Evolutionary conservation across 345 rosid genomes (phyloP), one percentile per base, ranked within the genome.

Genomic region (Ricinus communis): DNA sequence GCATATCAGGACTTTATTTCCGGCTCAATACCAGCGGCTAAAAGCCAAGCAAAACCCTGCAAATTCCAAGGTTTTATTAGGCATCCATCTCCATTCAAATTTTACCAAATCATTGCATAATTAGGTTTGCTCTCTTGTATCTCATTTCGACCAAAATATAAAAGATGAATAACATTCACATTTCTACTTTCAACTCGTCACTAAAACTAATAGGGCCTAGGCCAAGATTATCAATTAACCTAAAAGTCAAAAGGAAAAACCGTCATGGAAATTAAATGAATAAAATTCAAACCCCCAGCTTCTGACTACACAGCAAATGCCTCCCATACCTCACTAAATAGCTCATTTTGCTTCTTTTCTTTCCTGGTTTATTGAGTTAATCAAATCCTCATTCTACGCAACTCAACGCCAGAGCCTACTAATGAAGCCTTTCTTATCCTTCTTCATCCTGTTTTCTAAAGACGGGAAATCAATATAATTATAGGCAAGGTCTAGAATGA

Each of bases 401-500:
- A 46, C 76, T 91, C 76, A 86, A 43, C 94, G 56, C 88, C 90
- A 90, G 5, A 90, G 33, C 76, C 98, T 88, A 68, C 99, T 85
- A 0, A 89, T 73, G 76, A 93, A 84, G 31, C 98, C 90, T 79
- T 81, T 91, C 79, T 69, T 82, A 73, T 77, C 85, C 74, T 85
- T 96, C 94, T 88, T 93, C 94, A 85, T 91, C 79, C 96, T 81
- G 84, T 83, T 87, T 49, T 91, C 96, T 4, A 96, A 82, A 43
- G 81, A 85, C 15, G 99, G 99, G 89, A 93, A 96, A 21, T 87
- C 86, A 25, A 93, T 83, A 59, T 59, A 75, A 47, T 80, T 74
- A 77, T 84, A 79, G n/a, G 91, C 98, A 16, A 96, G 90, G 79
- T 96, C 99, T 40, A 93, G 70, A 63, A 96, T 90, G 38, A 96